phyloP scores from a whole-genome alignment of 2,329 filamentous ascomycete genomes.

The Fusarium foetens region DNA sequence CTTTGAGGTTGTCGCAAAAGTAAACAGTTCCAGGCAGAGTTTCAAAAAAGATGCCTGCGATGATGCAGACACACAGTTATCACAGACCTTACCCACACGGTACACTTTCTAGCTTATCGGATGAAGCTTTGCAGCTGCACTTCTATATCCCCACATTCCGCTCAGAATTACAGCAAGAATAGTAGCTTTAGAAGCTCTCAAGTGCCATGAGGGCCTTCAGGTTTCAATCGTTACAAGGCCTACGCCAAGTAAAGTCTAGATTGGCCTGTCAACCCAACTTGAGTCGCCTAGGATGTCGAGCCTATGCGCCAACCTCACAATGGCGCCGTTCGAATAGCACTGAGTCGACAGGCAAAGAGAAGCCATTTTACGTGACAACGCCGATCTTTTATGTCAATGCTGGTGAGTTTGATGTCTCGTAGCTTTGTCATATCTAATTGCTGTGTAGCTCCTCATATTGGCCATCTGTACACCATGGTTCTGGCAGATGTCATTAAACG shows the following conservation, averaged over 20 bases:
- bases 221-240: constrained; percentile 42
- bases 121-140: constrained; percentile 17
- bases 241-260: constrained; percentile 36
- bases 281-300: constrained; percentile 46
- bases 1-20: constrained; percentile 39
- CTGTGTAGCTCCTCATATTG: constrained; percentile 84
- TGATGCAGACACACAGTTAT: constrained; percentile 39
- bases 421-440: background rate
- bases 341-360: constrained; percentile 64
- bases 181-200: background rate
- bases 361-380: constrained; percentile 95
- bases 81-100: constrained; percentile 28
- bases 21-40: constrained; percentile 10
- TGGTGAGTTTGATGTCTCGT: constrained; percentile 58
- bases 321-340: constrained; percentile 49
- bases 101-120: constrained; percentile 30
- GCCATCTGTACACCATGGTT: constrained; percentile 93
- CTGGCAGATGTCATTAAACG: constrained; percentile 91
- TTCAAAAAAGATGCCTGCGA: constrained; percentile 24
- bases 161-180: background rate
- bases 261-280: constrained; percentile 35
- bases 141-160: constrained; percentile 21
- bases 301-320: constrained; percentile 37
- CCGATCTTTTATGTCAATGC: constrained; percentile 99
- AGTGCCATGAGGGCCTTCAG: constrained; percentile 45